Conservation (phyloP, 768 basidiomycete genomes). For the Chalciporus pseudorubinellus region DNA sequence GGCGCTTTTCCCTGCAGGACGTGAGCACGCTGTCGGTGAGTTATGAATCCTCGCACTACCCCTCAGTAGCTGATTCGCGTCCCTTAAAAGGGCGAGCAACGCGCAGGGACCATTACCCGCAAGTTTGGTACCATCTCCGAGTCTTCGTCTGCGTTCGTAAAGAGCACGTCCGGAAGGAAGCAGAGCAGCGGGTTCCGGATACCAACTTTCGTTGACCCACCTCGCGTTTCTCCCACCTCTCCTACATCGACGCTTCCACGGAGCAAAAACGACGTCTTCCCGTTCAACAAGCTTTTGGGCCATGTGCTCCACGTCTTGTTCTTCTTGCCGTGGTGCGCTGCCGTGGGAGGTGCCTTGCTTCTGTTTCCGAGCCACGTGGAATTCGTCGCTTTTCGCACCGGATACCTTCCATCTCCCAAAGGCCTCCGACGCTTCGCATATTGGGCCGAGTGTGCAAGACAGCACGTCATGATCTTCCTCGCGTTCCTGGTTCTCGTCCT, state of each 20-base stretch:
- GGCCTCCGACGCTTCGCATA: constrained; percentile 39
- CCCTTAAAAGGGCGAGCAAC: not conserved
- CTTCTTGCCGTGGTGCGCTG: constrained; percentile 37
- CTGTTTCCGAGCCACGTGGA: constrained; percentile 29
- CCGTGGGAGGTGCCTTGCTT: constrained; percentile 33
- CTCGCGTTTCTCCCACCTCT: not conserved
- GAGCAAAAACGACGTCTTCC: not conserved
- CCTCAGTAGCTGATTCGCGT: not conserved
- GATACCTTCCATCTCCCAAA: constrained; percentile 27
- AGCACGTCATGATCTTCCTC: constrained; percentile 36
- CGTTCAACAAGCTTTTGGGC: not conserved
- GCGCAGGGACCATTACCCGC: constrained; percentile 9
- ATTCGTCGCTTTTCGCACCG: constrained; percentile 26
- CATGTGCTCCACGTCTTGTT: constrained; percentile 16
- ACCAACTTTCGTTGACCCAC: constrained; percentile 9
- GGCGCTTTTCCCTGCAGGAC: constrained; percentile 31
- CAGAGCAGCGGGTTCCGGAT: constrained; percentile 12
- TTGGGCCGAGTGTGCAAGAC: constrained; percentile 35
- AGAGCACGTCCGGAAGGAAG: constrained; percentile 3
- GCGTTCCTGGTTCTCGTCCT: constrained; percentile 15
- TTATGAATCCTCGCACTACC: not conserved
- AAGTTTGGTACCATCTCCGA: constrained; percentile 30
- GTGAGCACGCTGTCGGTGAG: constrained; percentile 15
- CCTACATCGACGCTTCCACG: not conserved
- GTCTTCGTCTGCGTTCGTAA: constrained; percentile 8